Evolutionary conservation across 1,139 yeast species (phyloP).

Genomic region (Nakaseomyces nivariensis): DNA sequence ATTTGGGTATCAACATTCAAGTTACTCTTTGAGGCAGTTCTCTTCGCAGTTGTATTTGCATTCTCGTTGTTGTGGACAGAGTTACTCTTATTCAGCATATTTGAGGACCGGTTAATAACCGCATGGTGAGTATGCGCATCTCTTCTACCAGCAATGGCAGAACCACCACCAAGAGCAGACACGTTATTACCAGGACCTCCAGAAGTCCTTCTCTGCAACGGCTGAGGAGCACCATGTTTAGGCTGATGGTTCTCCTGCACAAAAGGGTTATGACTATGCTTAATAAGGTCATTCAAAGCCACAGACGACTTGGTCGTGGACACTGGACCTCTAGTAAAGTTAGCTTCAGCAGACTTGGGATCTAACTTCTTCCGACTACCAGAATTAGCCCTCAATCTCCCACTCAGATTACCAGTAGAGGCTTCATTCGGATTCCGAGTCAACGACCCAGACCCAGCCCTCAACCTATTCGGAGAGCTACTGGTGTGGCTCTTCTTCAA

Average conservation of each 20-base stretch:
- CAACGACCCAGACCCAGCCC: not conserved
- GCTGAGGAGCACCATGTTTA: not conserved
- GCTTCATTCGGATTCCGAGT: not conserved
- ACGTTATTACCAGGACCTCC: not conserved
- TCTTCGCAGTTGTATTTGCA: not conserved
- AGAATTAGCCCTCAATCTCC: not conserved
- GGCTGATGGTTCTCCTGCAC: not conserved
- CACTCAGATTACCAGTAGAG: not conserved
- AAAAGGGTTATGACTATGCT: slow-evolving; percentile 5
- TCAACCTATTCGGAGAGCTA: not conserved
- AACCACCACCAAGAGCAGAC: not conserved
- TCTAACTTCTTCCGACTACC: not conserved
- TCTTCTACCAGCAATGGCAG: not conserved
- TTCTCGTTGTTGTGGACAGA: slow-evolving; percentile 16
- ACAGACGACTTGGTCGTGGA: slow-evolving; percentile 4
- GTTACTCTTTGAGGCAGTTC: not conserved
- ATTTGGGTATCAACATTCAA: slow-evolving; percentile 12
- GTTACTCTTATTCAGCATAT: slow-evolving; percentile 13
- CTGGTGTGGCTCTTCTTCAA: not conserved
- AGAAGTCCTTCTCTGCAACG: slow-evolving; percentile 5
- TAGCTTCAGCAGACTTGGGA: not conserved
- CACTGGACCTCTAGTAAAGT: slow-evolving; percentile 3
- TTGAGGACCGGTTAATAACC: not conserved
- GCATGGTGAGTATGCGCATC: slow-evolving; percentile 3
- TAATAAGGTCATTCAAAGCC: slow-evolving; percentile 4